Evolutionary conservation across 352 stramenopile species (phyloP).

Genomic region (Phytophthora uliginosa): DNA sequence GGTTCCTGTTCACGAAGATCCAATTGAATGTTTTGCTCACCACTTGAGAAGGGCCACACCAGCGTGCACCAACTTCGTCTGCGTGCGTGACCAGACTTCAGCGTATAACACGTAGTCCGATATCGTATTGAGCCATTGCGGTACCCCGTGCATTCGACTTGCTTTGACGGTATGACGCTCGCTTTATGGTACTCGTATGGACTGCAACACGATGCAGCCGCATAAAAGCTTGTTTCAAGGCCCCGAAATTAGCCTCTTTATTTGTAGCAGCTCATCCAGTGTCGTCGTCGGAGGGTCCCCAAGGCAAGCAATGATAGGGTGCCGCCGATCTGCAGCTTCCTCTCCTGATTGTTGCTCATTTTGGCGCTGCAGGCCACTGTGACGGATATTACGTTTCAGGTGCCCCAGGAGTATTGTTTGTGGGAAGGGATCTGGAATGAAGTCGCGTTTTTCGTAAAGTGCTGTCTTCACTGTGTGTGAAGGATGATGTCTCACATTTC

Average conservation of each 20-base stretch:
- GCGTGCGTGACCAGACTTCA: constrained; percentile 27
- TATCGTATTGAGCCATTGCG: constrained; percentile 25
- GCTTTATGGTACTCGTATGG: not conserved
- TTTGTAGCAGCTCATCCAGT: not conserved
- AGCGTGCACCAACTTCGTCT: constrained; percentile 24
- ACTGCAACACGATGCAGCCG: not conserved
- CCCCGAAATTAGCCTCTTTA: not conserved
- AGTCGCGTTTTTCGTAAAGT: constrained; percentile 15
- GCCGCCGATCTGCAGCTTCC: too few species aligned
- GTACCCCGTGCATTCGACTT: not conserved
- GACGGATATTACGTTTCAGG: constrained; percentile 13
- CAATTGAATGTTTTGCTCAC: constrained; percentile 19
- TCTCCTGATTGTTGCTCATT: too few species aligned
- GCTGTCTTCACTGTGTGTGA: constrained; percentile 33
- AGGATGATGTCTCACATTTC: constrained; percentile 40
- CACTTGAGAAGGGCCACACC: constrained; percentile 26
- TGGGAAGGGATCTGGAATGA: constrained; percentile 22
- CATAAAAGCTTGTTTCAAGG: not conserved
- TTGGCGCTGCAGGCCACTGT: constrained; percentile 28
- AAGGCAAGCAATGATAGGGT: too few species aligned
- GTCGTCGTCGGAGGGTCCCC: too few species aligned
- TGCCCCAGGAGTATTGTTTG: not conserved
- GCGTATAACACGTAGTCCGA: constrained; percentile 32
- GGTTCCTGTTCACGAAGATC: constrained; percentile 18
- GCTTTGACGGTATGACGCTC: not conserved